Base-by-base conservation (phyloP, 768 basidiomycete species). In the Pluteus cervinus region DNA sequence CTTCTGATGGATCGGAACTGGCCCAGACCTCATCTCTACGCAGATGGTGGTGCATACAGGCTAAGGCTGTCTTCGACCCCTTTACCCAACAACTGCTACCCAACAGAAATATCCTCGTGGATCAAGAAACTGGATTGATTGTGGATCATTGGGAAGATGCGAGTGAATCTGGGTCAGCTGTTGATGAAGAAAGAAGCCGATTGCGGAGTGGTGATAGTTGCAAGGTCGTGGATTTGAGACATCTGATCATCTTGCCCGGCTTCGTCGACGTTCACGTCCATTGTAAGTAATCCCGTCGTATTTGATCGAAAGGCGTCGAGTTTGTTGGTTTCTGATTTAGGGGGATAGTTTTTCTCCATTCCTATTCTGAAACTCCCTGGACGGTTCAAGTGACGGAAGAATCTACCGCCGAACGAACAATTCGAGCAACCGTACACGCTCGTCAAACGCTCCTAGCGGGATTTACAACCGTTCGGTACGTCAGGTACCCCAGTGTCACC, bases 391-490 rank as follows among this genome's bases (percentile, higher is more conserved):
- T 79, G 11, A 75, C 71, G 4, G 71, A 69, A 49, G 79, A 81
- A 48, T 68, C 62, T 20, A 50, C 78, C 5, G 65, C 65, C 3
- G 79, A 84, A 49, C 68, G 79, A 12, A 75, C 75, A 1, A 53
- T 84, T 7, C 66, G 79, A 24, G 79, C 80, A 4, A 73, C 75
- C 0, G 65, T 70, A 3, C 81, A 81, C 37, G 80, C 79, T 0
- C 66, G 58, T 20, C 58, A 60, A 33, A 82, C 76, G 3, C 56
- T 79, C 10, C 59, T 76, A 62, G 75, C 77, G 3, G 79, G 79
- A 2, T 84, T 70, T 51, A 81, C 81, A 0, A 65, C 75, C 6
- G 77, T 80, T 10, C 62, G 76, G 80, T 78, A 17, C 14, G 55
- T 54, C 33, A 18, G 29, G 14, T 24, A 12, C 20, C 20, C 24